A percentile compares a stretch with the other conserved stretches of the same genome.
Evolutionary conservation across 2,329 filamentous ascomycete genomes (phyloP).

Genomic region (Epichloe hybrida): DNA sequence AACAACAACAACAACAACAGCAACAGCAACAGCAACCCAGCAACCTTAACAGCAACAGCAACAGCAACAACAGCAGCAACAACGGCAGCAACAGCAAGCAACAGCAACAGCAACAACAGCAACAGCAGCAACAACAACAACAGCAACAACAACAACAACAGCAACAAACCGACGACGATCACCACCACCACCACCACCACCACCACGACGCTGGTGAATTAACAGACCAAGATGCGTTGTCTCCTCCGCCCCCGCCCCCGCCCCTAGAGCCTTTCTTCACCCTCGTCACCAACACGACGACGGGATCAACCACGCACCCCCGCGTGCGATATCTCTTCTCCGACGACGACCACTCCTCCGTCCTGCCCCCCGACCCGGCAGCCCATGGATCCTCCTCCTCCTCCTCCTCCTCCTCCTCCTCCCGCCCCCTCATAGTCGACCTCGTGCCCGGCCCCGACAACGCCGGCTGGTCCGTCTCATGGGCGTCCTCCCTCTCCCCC

Average conservation of each 20-base stretch:
- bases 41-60: too few species aligned
- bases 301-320: slow-evolving; percentile 66
- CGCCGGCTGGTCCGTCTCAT: slow-evolving; percentile 41
- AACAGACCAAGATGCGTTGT: not conserved
- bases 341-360: slow-evolving; percentile 75
- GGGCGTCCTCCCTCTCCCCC: slow-evolving; percentile 58
- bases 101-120: too few species aligned
- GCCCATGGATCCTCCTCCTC: not conserved
- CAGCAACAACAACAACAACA: too few species aligned
- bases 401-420: slow-evolving; percentile 9
- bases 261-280: slow-evolving; percentile 74
- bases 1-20: too few species aligned
- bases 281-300: slow-evolving; percentile 63
- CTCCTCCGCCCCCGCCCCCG: not conserved
- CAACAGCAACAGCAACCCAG: too few species aligned
- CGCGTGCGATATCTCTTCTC: slow-evolving; percentile 84
- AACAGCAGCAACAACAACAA: too few species aligned
- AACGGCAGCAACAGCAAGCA: too few species aligned
- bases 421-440: slow-evolving; percentile 42
- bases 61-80: too few species aligned
- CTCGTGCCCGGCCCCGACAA: slow-evolving; percentile 29
- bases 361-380: slow-evolving; percentile 47
- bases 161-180: not conserved
- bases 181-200: not conserved
- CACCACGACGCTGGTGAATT: not conserved